These are phyloP conservation scores for Schizophyllum commune DNA, from an alignment of 1,284 basidiomycete species.

Conservation along the genomic window DNA sequence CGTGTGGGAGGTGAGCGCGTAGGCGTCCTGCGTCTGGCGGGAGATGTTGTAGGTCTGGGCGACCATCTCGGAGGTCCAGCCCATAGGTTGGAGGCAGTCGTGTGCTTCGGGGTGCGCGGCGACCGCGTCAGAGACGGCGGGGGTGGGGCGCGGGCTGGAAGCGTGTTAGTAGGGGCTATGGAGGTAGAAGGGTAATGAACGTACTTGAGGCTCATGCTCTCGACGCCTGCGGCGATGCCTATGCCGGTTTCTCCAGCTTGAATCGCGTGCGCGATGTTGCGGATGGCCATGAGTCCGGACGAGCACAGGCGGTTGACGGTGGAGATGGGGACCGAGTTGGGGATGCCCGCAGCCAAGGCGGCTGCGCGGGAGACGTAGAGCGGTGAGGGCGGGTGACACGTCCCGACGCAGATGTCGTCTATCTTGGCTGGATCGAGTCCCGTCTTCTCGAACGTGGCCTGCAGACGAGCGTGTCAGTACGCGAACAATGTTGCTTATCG, in stretches of 20 bases:
- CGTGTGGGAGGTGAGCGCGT: constrained; percentile 75
- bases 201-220: constrained; percentile 81
- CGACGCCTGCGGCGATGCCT: constrained; percentile 75
- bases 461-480: not conserved
- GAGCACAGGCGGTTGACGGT: constrained; percentile 82
- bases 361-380: constrained; percentile 74
- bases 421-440: constrained; percentile 47
- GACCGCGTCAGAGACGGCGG: constrained; percentile 57
- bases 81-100: constrained; percentile 86
- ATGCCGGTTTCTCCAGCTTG: constrained; percentile 60
- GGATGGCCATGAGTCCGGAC: constrained; percentile 81
- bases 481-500: not conserved
- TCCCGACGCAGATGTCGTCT: constrained; percentile 78
- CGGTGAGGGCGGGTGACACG: constrained; percentile 82
- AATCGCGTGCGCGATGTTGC: constrained; percentile 74
- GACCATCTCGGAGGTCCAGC: constrained; percentile 88
- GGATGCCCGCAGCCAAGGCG: constrained; percentile 76
- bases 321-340: constrained; percentile 65
- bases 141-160: constrained; percentile 68
- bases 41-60: constrained; percentile 69
- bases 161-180: constrained; percentile 3
- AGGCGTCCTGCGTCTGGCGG: constrained; percentile 74
- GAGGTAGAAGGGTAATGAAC: constrained; percentile 16
- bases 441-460: constrained; percentile 37
- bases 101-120: constrained; percentile 46